Conservation (phyloP, 495 filamentous ascomycete genomes). For the Amphirosellinia nigrospora region DNA sequence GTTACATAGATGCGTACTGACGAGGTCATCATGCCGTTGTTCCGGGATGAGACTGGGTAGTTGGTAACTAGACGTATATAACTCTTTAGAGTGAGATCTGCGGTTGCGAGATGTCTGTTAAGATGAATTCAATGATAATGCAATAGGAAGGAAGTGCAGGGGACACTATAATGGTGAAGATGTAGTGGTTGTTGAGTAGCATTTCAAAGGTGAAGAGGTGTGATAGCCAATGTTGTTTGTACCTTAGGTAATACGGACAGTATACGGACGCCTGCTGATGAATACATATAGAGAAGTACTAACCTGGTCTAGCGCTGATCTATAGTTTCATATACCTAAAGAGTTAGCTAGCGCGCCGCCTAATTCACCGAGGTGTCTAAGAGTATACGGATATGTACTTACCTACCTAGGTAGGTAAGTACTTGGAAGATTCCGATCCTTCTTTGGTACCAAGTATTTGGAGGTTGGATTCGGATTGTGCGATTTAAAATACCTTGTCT, state of each 20-base stretch:
- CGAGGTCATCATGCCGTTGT: conserved; percentile 1
- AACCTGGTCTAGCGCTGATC: background rate
- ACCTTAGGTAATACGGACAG: background rate
- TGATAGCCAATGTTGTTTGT: conserved; percentile 1
- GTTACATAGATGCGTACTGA: background rate
- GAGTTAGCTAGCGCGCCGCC: background rate
- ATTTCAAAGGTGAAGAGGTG: background rate
- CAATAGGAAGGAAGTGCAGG: background rate
- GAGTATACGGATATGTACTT: background rate
- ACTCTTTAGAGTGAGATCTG: background rate
- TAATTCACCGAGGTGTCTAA: background rate
- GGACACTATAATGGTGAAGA: background rate
- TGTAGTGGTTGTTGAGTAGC: background rate
- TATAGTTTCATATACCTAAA: background rate
- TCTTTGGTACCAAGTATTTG: background rate
- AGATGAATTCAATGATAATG: background rate
- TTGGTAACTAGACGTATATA: background rate
- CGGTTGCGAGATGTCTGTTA: background rate
- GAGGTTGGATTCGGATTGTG: background rate
- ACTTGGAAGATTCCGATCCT: background rate
- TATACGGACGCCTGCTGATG: conserved; percentile 4
- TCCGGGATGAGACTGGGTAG: background rate
- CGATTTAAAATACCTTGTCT: background rate
- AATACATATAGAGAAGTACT: background rate
- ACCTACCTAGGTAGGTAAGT: background rate